These are phyloP conservation scores for Leishmania lainsoni DNA, from an alignment of 208 protist genomes.

Conservation along the genomic window DNA sequence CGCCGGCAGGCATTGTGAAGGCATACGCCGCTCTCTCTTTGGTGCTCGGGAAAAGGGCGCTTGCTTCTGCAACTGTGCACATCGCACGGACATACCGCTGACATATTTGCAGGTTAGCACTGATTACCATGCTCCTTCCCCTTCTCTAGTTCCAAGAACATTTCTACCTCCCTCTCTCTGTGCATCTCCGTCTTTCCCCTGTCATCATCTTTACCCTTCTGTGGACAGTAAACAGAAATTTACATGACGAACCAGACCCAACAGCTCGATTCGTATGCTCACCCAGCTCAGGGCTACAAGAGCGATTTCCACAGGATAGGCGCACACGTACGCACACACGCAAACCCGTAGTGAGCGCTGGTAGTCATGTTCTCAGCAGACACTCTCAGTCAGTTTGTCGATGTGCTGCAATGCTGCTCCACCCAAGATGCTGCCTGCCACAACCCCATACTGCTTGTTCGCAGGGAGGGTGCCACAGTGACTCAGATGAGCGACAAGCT, in stretches of 20 bases:
- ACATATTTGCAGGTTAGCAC: no score
- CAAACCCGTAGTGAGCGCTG: not conserved
- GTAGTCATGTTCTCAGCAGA: not conserved
- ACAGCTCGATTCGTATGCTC: not conserved
- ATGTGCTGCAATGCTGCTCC: not conserved
- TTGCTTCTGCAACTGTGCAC: not conserved
- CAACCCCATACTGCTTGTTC: not conserved
- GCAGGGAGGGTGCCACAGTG: not conserved
- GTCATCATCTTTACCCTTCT: not conserved
- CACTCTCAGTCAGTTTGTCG: not conserved
- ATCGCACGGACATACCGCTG: no score
- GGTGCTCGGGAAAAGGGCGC: not conserved
- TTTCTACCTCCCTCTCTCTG: not conserved
- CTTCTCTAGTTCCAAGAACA: not conserved
- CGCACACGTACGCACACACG: not conserved
- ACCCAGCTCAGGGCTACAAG: not conserved
- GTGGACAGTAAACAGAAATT: not conserved
- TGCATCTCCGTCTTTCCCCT: not conserved
- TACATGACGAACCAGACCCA: not conserved
- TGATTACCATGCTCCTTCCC: no score
- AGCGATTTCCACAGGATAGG: not conserved
- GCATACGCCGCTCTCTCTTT: not conserved
- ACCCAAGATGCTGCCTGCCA: not conserved
- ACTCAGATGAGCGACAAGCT: constrained; percentile 1
- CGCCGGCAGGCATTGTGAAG: no score